Conservation (phyloP, 2,329 filamentous ascomycete species). For the Monilinia laxa region DNA sequence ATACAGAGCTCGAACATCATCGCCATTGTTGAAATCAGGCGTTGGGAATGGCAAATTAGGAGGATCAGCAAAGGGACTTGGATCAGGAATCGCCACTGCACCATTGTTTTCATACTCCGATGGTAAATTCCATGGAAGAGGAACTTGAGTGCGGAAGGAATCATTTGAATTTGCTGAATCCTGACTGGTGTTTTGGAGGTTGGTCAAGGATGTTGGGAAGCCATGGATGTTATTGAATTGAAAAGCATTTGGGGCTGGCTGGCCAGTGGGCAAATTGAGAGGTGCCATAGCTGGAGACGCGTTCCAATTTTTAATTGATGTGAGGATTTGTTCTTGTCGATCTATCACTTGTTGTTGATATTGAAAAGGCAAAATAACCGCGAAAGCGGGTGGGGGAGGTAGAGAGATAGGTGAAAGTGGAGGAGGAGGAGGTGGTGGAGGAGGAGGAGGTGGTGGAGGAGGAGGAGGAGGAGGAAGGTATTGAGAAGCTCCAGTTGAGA, state of each 20-base stretch:
- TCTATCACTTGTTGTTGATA: constrained; percentile 2
- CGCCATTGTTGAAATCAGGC: constrained; percentile 10
- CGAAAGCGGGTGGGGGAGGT: background rate
- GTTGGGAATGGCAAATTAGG: constrained; percentile 22
- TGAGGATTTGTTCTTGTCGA: background rate
- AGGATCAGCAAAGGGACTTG: constrained; percentile 14
- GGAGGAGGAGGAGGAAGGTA: background rate
- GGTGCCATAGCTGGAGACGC: background rate
- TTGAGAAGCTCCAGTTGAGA: background rate
- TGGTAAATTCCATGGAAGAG: constrained; percentile 31
- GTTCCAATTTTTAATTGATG: background rate
- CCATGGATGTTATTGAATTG: constrained; percentile 7
- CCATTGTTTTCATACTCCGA: constrained; percentile 17
- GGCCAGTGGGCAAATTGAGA: constrained; percentile 16
- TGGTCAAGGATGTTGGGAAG: constrained; percentile 6
- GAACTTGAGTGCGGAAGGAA: constrained; percentile 34
- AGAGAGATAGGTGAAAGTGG: background rate
- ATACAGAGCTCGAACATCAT: constrained; percentile 13
- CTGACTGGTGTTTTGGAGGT: constrained; percentile 9
- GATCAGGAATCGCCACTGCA: constrained; percentile 10
- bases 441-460: background rate
- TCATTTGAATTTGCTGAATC: constrained; percentile 24
- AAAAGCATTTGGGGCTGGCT: constrained; percentile 15
- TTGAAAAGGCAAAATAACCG: background rate
- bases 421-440: background rate